Evolutionary conservation across 306 rosid species (phyloP), one percentile per base, ranked within the genome.

Genomic region (Erythrophleum fordii): DNA sequence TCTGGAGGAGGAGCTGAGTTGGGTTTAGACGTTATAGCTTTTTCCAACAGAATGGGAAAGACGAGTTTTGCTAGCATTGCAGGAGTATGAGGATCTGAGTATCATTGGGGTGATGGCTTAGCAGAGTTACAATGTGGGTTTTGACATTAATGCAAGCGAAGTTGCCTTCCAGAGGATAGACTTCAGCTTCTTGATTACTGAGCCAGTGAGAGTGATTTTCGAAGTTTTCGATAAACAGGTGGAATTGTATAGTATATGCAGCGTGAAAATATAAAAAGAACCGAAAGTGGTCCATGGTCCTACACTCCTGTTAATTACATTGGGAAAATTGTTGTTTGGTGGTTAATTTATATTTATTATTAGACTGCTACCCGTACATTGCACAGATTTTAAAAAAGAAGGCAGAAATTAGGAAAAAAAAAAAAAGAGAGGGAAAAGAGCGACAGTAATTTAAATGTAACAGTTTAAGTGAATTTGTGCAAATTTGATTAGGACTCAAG

Each of bases 91-190:
- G 3, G 31, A 35, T 8, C 62, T 77, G 48, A 76, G 5, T 10
- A 3, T 70, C 8, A 61, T 51, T 61, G 85, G 75, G 9, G 12
- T 29, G 12, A 22, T 77, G 78, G 82, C 75, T 8, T 75, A 71
- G 42, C 78, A 82, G 22, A 49, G 11, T 61, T 82, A 82, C 39
- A 77, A 82, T 51, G 34, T 82, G 25, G 79, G 53, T 7, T 77
- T 60, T 72, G 69, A 82, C 22, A 4, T 82, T 52, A 17, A 8
- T 3, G 78, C 18, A 12, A 10, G 12, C 3, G 20, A 58, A 46
- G 28, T 82, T 60, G 53, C 46, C 11, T 49, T 82, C 34, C 74
- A 77, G 12, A 18, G 58, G 28, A 82, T 77, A 35, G 75, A 77
- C 6, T 77, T 70, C 26, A 14, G 7, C 82, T 82, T 51, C 52